Percentiles rank a stretch among this genome's conserved stretches.
Conservation (phyloP, 2,329 filamentous ascomycete genomes). For the Westerdykella aurantiaca region DNA sequence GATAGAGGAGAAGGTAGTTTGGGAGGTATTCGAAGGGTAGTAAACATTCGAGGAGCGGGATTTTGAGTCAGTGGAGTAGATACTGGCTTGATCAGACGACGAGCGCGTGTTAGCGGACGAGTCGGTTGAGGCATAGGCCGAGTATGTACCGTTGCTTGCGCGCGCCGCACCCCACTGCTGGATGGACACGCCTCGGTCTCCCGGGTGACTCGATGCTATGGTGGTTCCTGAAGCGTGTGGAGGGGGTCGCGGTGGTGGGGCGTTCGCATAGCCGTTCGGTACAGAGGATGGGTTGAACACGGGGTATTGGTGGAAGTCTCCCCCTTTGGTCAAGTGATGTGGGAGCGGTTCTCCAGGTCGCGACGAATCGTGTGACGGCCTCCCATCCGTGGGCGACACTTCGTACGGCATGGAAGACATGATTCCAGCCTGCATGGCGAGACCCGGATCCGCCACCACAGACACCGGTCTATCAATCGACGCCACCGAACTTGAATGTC, state of each 20-base stretch:
- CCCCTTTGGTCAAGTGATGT: slow-evolving; percentile 74
- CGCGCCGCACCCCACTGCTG: slow-evolving; percentile 64
- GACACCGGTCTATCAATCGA: slow-evolving; percentile 64
- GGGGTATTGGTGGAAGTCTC: slow-evolving; percentile 88
- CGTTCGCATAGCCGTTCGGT: slow-evolving; percentile 43
- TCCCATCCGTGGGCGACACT: slow-evolving; percentile 58
- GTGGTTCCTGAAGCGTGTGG: slow-evolving; percentile 52
- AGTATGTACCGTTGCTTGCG: slow-evolving; percentile 20
- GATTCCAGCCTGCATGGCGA: slow-evolving; percentile 72
- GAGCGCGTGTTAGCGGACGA: slow-evolving; percentile 49
- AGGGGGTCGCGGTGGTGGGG: slow-evolving; percentile 57
- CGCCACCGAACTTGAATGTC: slow-evolving; percentile 38
- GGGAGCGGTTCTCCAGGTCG: slow-evolving; percentile 67
- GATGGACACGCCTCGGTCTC: slow-evolving; percentile 63
- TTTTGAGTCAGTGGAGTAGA: slow-evolving; percentile 58
- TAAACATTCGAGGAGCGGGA: slow-evolving; percentile 48
- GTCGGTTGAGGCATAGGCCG: slow-evolving; percentile 25
- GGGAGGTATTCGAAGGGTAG: slow-evolving; percentile 54
- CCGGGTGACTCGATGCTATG: slow-evolving; percentile 62
- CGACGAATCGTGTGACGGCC: slow-evolving; percentile 44
- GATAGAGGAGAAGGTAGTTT: slow-evolving; percentile 46
- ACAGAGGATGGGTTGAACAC: slow-evolving; percentile 55
- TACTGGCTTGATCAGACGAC: slow-evolving; percentile 60
- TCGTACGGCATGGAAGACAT: slow-evolving; percentile 78
- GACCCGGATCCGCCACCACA: slow-evolving; percentile 53